Conservation (phyloP, 768 basidiomycete genomes). For the Boletellus ananiceps region DNA sequence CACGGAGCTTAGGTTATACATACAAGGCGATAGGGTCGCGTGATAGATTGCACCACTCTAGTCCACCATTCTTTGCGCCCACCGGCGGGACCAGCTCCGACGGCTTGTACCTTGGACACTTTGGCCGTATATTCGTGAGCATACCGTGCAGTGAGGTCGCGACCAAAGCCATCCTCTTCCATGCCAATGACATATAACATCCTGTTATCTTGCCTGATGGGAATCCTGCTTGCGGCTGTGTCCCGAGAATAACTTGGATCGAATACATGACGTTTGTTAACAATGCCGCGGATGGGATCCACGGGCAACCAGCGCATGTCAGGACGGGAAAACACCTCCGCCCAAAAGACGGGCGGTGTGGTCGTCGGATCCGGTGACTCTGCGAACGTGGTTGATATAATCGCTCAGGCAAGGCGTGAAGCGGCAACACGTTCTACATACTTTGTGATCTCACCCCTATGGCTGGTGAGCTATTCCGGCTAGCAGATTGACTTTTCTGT, state of each 20-base stretch:
- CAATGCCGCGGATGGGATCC: slow-evolving; percentile 77
- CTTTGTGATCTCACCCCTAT: slow-evolving; percentile 14
- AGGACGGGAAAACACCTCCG: slow-evolving; percentile 91
- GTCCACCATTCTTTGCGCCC: slow-evolving; percentile 87
- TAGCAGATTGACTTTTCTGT: slow-evolving; percentile 45
- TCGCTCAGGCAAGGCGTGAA: slow-evolving; percentile 17
- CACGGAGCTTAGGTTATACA: slow-evolving; percentile 25
- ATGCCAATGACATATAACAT: slow-evolving; percentile 92
- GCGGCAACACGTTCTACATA: slow-evolving; percentile 12
- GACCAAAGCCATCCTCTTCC: slow-evolving; percentile 90
- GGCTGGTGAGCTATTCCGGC: slow-evolving; percentile 33
- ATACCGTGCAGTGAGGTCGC: slow-evolving; percentile 90
- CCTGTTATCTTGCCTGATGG: slow-evolving; percentile 57
- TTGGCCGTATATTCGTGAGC: slow-evolving; percentile 76
- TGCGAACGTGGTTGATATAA: slow-evolving; percentile 21
- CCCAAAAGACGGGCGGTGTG: slow-evolving; percentile 91
- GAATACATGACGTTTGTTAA: slow-evolving; percentile 77
- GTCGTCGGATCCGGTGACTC: slow-evolving; percentile 45
- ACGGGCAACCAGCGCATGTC: slow-evolving; percentile 91
- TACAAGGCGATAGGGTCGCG: slow-evolving; percentile 80
- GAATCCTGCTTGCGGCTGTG: slow-evolving; percentile 10
- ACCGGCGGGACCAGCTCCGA: slow-evolving; percentile 42
- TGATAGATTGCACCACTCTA: slow-evolving; percentile 54
- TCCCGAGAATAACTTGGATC: slow-evolving; percentile 52
- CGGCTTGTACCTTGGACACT: slow-evolving; percentile 73